Evolutionary conservation across 495 filamentous ascomycete genomes (phyloP), one percentile per base, ranked within the genome.

Genomic region (Podospora pseudoanserina): DNA sequence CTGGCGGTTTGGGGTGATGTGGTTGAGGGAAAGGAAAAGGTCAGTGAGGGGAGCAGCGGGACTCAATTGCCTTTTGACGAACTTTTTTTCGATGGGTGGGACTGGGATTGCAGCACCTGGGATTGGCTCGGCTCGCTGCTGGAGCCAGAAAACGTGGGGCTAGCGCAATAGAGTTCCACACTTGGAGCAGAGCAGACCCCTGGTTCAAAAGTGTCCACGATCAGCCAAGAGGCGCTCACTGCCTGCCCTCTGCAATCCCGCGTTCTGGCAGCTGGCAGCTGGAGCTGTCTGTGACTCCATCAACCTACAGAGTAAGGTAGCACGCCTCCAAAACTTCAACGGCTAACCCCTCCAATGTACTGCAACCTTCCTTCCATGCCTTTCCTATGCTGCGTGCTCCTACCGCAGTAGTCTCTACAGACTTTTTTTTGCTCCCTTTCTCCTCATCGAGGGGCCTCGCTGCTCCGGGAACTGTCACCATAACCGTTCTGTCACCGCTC

Each of bases 1-100:
- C 86, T 89, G 71, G 72, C 70, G 59, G 74, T 74, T 75, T 76
- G 73, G 68, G n/a, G 69, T 74, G 74, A 75, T 73, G 67, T 68
- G 71, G 72, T 71, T 71, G 67, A 56, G 66, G 72, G 75, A 74
- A 79, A 74, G 75, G 70, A 72, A 76, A 77, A 74, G 54, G 11
- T 57, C 73, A 74, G 71, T 69, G 74, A 67, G 68, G 75, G 70
- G 75, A 63, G 66, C 68, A 70, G 73, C 73, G 73, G 77, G 74
- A 76, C 71, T 74, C 65, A 74, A 72, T 20, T 27, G 65, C 70
- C 62, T 76, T 74, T 73, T 73, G 70, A 75, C 75, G 74, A 71
- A 74, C 74, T 75, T 79, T 78, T 78, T 76, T 76, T 69, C 65
- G 71, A 68, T 71, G 67, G 69, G 69, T 54, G 67, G 68, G 61